Base-by-base conservation (phyloP, 768 basidiomycete species). In the Agaricus blazei region DNA sequence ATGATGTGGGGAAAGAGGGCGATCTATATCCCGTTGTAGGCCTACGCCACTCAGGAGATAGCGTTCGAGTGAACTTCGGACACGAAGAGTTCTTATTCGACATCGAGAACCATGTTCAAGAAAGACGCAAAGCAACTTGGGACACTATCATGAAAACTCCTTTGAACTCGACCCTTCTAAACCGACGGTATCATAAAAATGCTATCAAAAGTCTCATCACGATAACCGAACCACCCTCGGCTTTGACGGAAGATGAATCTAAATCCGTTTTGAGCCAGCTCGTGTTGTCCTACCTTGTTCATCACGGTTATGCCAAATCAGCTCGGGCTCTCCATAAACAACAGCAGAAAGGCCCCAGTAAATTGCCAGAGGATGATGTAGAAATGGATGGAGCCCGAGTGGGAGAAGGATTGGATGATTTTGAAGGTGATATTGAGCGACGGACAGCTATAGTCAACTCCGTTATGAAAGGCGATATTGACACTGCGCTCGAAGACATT, bases 21-120 rank as follows among this genome's bases (percentile, higher is more conserved):
- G 82, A 85, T 24, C 66, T 97, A 26, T 93, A 87, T 65, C 95
- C 96, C 2, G 84, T 90, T n/a, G 80, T 97, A 55, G 95, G 94
- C 26, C 76, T 98, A 52, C 88, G 90, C 48, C 87, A 93, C 63
- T 71, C 77, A 0, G 81, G 82, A 34, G 96, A 98, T 69, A 75
- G 81, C 11, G 72, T 98, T 38, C 82, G 84, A 34, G 87, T 86
- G 63, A 98, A 98, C 72, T 95, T 98, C 67, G 93, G 93, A 27
- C 85, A 87, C 65, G 83, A 82, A 8, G 78, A 85, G 3, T 98
- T 98, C 81, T 80, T 76, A 62, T 98, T 83, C 68, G 94, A 97
- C 68, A 96, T 98, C 64, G 90, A 94, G 53, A 82, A 85, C 47
- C 83, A 95, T 63, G 88, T 90, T 14, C 84, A 85, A 59, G 84